Conservation (phyloP, 2,329 filamentous ascomycete genomes). For the Beauveria medogensis region DNA sequence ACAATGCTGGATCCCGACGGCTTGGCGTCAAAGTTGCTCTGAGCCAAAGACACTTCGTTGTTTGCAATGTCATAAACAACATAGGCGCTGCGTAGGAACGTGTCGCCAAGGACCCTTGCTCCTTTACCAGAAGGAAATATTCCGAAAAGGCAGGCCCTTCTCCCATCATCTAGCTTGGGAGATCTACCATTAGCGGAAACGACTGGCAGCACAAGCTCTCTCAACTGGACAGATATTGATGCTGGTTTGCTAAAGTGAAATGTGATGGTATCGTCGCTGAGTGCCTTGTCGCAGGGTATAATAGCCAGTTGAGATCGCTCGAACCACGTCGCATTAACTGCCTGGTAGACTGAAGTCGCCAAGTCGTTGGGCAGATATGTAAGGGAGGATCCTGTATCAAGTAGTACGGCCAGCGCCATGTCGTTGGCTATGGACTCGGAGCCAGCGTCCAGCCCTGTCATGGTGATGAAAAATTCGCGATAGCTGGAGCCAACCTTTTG, state of each 20-base stretch:
- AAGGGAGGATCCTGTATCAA: conserved; percentile 63
- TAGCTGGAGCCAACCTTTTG: conserved; percentile 44
- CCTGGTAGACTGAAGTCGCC: conserved; percentile 45
- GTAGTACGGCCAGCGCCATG: conserved; percentile 53
- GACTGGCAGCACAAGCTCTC: conserved; percentile 51
- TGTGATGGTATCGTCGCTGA: conserved; percentile 32
- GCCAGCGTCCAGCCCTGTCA: conserved; percentile 50
- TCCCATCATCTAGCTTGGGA: conserved; percentile 45
- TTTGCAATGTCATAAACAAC: conserved; percentile 68
- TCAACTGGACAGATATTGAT: conserved; percentile 45
- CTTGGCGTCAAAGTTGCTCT: conserved; percentile 52
- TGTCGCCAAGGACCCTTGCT: conserved; percentile 62
- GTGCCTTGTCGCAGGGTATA: conserved; percentile 48
- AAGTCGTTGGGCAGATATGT: conserved; percentile 57
- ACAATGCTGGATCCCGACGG: conserved; percentile 36
- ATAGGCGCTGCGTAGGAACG: conserved; percentile 67
- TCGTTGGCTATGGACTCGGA: conserved; percentile 33
- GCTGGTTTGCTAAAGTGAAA: conserved; percentile 45
- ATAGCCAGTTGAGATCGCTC: conserved; percentile 46
- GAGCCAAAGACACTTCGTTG: conserved; percentile 62
- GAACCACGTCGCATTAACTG: conserved; percentile 53
- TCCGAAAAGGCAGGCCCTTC: conserved; percentile 57
- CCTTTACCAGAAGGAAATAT: conserved; percentile 49
- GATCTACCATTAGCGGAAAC: conserved; percentile 36
- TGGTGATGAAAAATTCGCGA: conserved; percentile 59